These are phyloP conservation scores for Trichocladium antarcticum DNA, from an alignment of 495 filamentous ascomycete genomes.

Conservation along the genomic window DNA sequence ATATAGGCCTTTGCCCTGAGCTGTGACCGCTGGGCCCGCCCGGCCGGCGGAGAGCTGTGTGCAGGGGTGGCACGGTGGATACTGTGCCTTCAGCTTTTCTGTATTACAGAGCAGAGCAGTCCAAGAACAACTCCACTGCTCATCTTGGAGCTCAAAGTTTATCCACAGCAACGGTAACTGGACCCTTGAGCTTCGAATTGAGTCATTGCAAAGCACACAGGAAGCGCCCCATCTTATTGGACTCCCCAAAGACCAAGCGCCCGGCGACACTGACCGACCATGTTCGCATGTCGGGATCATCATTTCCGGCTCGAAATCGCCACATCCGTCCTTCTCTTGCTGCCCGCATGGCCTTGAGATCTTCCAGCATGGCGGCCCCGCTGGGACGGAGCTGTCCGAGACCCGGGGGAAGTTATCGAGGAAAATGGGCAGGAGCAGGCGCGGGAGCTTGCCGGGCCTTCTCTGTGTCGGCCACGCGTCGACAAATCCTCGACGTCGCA, in stretches of 20 bases:
- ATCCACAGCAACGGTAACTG: background rate
- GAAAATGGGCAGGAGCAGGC: background rate
- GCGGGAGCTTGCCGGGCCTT: constrained; percentile 28
- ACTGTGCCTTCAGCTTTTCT: no score
- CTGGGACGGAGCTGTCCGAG: background rate
- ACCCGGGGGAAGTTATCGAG: background rate
- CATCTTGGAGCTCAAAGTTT: background rate
- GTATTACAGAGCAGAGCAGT: no score
- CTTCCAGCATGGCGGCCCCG: constrained; percentile 6
- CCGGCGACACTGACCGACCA: constrained; percentile 7
- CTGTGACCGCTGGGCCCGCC: background rate
- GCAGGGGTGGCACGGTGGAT: no score
- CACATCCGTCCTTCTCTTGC: constrained; percentile 1
- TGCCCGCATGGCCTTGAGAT: constrained; percentile 4
- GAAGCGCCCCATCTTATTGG: background rate
- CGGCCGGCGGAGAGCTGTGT: no score
- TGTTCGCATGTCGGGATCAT: constrained; percentile 22
- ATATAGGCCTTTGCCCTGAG: background rate
- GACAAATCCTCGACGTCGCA: constrained; percentile 40
- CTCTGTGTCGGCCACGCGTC: constrained; percentile 30
- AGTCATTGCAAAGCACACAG: background rate
- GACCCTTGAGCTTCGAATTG: background rate
- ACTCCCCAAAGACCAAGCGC: background rate
- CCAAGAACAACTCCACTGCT: background rate
- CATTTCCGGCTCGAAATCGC: constrained; percentile 15